phyloP scores from a whole-genome alignment of 1,284 basidiomycete genomes.

The Apiotrichum gracile region DNA sequence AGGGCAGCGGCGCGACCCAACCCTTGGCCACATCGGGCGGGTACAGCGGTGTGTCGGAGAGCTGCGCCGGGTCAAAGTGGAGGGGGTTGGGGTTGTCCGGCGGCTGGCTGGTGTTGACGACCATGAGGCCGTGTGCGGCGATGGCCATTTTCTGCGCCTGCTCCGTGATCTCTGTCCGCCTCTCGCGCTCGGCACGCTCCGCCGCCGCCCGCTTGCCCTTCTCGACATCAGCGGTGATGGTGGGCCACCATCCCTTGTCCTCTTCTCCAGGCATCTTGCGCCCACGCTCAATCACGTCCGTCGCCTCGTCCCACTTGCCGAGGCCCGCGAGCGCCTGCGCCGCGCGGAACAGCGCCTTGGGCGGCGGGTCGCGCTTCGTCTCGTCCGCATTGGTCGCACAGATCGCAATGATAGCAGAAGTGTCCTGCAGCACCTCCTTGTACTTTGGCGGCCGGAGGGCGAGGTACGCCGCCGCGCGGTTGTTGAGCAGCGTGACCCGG shows the following conservation, averaged over 20 bases:
- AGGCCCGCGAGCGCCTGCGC: conserved; percentile 67
- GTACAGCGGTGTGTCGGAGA: conserved; percentile 24
- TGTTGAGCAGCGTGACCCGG: conserved; percentile 69
- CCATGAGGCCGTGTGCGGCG: conserved; percentile 32
- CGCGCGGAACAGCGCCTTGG: conserved; percentile 81
- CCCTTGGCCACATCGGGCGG: conserved; percentile 44
- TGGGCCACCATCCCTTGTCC: conserved; percentile 18
- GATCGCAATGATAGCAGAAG: conserved; percentile 62
- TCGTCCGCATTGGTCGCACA: conserved; percentile 49
- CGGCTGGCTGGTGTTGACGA: conserved; percentile 44
- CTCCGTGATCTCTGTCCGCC: conserved; percentile 31
- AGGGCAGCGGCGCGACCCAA: conserved; percentile 55
- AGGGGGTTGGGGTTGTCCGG: conserved; percentile 55
- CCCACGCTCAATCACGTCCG: conserved; percentile 65
- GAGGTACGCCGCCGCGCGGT: conserved; percentile 87
- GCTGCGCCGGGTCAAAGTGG: conserved; percentile 50
- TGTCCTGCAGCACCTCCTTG: conserved; percentile 75
- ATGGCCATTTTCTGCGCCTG: conserved; percentile 29
- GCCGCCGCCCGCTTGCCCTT: conserved; percentile 21
- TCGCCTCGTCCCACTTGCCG: conserved; percentile 66
- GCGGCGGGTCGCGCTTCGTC: conserved; percentile 46
- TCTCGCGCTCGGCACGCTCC: conserved; percentile 33
- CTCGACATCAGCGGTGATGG: conserved; percentile 19
- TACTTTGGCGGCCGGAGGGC: conserved; percentile 72
- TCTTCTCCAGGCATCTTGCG: conserved; percentile 22